Evolutionary conservation across 1,284 basidiomycete genomes (phyloP), one percentile per base, ranked within the genome.

Genomic region (Apiotrichum akiyoshidainum): DNA sequence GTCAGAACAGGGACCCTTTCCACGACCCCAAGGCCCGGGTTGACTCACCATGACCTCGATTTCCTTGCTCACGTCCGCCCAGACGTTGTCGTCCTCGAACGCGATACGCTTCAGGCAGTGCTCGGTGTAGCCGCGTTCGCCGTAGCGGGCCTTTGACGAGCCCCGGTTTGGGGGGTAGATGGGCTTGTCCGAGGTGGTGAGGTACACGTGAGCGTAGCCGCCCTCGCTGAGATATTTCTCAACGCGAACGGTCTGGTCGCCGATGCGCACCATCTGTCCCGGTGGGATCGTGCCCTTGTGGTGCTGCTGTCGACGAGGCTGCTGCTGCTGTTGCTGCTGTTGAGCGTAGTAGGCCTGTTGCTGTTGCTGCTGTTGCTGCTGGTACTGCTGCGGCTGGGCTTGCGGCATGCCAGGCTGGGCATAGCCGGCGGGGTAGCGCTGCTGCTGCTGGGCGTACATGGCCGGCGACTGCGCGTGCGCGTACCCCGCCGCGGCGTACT

Each of bases 31-130:
- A 31, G 4, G 7, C 26, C 7, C 26, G 26, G 4, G 13, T 33
- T 11, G 6, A 82, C 87, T 69, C 70, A 94, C 94, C 92, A 99
- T 98, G 64, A 97, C 90, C 71, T 98, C 93, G 46, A 99, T 96
- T 79, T 99, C 96, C 78, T 90, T 92, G 81, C 92, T 90, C 51
- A 99, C 95, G 71, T 94, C 92, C n/a, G 86, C 85, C 60, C 99
- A 85, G 80, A 94, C 90, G 33, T 83, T 80, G 76, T 95, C 91
- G 75, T 89, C 92, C 40, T 90, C 84, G 51, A 98, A 94, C 7
- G 92, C 93, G 68, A 99, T 95, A 53, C 95, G 85, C 78, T 99
- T 99, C 66, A 99, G 84, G 64, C 99, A 96, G 83, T 97, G 94
- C 67, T 88, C 88, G n/a, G 88, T 91, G 55, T 73, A 75, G 5